Conservation (phyloP, 305 asterid genomes). For the Fraxinus dipetala region DNA sequence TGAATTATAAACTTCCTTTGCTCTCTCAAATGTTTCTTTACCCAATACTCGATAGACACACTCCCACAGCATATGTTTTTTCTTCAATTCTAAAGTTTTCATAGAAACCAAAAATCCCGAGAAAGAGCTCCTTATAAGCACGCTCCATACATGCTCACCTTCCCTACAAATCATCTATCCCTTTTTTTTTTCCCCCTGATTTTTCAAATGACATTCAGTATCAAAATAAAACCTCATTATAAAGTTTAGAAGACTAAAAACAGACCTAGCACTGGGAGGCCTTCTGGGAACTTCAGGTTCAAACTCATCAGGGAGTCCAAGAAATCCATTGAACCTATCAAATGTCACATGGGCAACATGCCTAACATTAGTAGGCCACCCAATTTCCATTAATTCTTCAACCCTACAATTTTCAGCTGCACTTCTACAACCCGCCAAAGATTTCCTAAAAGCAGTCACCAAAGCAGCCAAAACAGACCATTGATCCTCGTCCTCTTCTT, state of each 20-base stretch:
- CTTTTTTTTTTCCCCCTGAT: background rate
- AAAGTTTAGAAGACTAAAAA: background rate
- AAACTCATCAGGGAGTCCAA: constrained; percentile 92
- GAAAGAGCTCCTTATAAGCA: background rate
- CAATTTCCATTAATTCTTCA: constrained; percentile 65
- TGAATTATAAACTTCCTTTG: background rate
- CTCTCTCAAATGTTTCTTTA: background rate
- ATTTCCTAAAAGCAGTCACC: constrained; percentile 49
- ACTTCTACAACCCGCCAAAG: constrained; percentile 49
- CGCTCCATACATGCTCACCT: background rate
- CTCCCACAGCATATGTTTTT: background rate
- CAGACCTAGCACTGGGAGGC: constrained; percentile 95
- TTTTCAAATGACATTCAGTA: background rate
- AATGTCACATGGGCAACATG: constrained; percentile 96
- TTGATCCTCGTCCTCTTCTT: constrained; percentile 30
- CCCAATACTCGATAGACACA: background rate
- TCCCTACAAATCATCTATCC: background rate
- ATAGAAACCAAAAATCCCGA: background rate
- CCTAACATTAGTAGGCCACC: constrained; percentile 78
- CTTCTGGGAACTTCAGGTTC: constrained; percentile 84
- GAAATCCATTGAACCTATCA: constrained; percentile 86
- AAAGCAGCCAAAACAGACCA: constrained; percentile 46
- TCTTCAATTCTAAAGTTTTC: background rate
- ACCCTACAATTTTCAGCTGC: constrained; percentile 26
- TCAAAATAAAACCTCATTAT: background rate